Evolutionary conservation across 1,284 basidiomycete species (phyloP), one percentile per base, ranked within the genome.

Genomic region (Porogramme epimiltina): DNA sequence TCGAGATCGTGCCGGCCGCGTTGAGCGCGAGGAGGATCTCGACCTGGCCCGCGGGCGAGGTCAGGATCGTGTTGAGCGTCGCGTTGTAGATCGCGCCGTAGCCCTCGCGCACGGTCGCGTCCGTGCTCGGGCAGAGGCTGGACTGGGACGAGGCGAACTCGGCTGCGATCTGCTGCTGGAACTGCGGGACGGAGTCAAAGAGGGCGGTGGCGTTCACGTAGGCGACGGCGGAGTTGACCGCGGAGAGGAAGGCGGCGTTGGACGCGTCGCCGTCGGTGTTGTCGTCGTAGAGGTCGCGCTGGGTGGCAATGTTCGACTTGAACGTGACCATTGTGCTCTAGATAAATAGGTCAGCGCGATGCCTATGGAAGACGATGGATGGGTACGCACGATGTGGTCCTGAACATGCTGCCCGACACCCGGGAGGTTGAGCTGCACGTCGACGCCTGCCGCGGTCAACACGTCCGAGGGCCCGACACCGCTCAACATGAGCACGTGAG

Each of bases 331-430:
- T 69, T 18, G 79, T 75, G 50, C 73, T 76, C 78, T 80, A 44
- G 4, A 54, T 45, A 20, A 15, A 55, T 36, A 54, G 53, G 41
- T 52, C 13, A 58, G 45, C 43, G 18, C 19, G 11, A 16, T 18
- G 38, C 20, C 33, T 10, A 28, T 19, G 23, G 41, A 49, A 25
- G 18, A 19, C n/a, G n/a, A n/a, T n/a, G 18, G 54, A n/a, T 3
- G 11, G n/a, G 10, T 16, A 71, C 73, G 18, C 49, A 79, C 78
- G 52, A 87, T 62, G 68, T 89, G 87, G 65, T 92, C 87, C 66
- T 89, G 85, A 40, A 91, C 65, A 70, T 89, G 84, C 68, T 87
- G 82, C 1, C 90, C 90, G 47, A 93, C 89, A 49, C 85, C 86
- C 4, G 88, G 87, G 2, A 90, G 72, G 54, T 82, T 81, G 37